phyloP scores from a whole-genome alignment of 163 green algal species.

The Scenedesmus sp. region DNA sequence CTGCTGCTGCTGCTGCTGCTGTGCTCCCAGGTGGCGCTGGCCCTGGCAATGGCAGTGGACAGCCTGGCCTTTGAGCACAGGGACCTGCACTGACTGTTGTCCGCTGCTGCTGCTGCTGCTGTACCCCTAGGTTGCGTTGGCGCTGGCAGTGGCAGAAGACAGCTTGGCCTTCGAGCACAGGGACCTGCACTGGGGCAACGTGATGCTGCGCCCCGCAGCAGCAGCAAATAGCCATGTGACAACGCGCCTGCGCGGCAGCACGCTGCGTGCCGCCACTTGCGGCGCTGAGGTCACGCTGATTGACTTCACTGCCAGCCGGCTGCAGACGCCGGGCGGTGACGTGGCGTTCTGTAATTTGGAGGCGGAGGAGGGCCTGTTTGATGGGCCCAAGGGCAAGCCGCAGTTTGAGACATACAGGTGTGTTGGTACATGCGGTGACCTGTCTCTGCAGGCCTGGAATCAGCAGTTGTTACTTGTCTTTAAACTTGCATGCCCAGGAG shows the following conservation, averaged over 20 bases:
- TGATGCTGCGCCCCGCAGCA: constrained; percentile 77
- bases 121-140: constrained; percentile 60
- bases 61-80: constrained; percentile 95
- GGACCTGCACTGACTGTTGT: constrained; percentile 91
- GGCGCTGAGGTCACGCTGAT: constrained; percentile 81
- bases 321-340: constrained; percentile 54
- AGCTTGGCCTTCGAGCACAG: constrained; percentile 95
- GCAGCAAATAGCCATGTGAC: constrained; percentile 28
- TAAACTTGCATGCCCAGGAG: constrained; percentile 50
- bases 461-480: not conserved
- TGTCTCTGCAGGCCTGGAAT: not conserved
- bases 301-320: constrained; percentile 90
- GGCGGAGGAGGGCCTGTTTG: constrained; percentile 79
- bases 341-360: constrained; percentile 66
- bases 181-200: constrained; percentile 98
- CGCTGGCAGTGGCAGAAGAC: constrained; percentile 91
- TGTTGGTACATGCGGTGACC: no score
- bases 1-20: not conserved
- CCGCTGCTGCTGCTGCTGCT: not conserved
- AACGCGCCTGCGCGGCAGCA: not conserved
- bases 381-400: constrained; percentile 84
- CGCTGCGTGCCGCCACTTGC: not conserved
- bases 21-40: constrained; percentile 59
- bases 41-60: constrained; percentile 90
- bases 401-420: constrained; percentile 79